Conservation (phyloP, 2,329 filamentous ascomycete species). For the Botrytis fragariae region DNA sequence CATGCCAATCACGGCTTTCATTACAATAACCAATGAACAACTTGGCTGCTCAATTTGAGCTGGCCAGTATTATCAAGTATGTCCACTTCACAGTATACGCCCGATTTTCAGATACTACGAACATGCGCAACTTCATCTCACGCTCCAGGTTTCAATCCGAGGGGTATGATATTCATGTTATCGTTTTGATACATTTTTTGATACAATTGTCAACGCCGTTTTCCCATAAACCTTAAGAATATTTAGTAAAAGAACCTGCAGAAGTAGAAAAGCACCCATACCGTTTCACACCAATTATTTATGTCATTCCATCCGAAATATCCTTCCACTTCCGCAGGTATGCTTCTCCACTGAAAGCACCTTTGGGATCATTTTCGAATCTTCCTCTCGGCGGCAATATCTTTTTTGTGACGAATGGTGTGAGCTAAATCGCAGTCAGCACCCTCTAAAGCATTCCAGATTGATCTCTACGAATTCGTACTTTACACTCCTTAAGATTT, state of each 20-base stretch:
- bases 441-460: neutral
- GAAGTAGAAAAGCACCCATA: neutral
- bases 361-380: slow-evolving; percentile 51
- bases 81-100: neutral
- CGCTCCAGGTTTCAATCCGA: neutral
- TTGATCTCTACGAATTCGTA: slow-evolving; percentile 41
- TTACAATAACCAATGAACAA: neutral
- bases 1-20: neutral
- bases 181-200: slow-evolving; percentile 22
- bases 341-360: slow-evolving; percentile 58
- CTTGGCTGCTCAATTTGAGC: neutral
- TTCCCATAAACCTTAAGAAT: slow-evolving; percentile 17
- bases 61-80: neutral
- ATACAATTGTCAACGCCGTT: slow-evolving; percentile 23
- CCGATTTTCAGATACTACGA: neutral
- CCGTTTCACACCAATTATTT: neutral
- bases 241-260: neutral
- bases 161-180: slow-evolving; percentile 19
- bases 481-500: slow-evolving; percentile 68
- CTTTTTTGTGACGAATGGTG: slow-evolving; percentile 70
- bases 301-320: slow-evolving; percentile 13
- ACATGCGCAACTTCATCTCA: neutral
- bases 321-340: slow-evolving; percentile 66
- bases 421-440: slow-evolving; percentile 56
- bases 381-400: slow-evolving; percentile 53